A percentile compares a stretch with the other conserved stretches of the same genome.
Evolutionary conservation across 1,284 basidiomycete genomes (phyloP).

Genomic region (Agroathelia rolfsii): DNA sequence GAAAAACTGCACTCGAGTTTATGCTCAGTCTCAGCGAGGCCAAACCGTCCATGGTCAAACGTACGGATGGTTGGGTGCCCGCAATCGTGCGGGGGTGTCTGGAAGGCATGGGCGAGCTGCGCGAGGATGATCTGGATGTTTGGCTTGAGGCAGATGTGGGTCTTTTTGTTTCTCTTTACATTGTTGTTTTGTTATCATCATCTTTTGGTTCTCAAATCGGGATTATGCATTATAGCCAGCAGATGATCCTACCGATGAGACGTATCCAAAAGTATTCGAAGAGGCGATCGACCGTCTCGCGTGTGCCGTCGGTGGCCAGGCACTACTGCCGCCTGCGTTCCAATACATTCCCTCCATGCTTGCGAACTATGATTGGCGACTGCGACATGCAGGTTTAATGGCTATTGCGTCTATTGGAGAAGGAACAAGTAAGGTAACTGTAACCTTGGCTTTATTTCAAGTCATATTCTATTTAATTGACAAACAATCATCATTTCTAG

Average conservation of each 20-base stretch:
- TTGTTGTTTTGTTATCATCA: conserved; percentile 3
- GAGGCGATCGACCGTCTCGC: conserved; percentile 70
- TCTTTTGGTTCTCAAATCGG: conserved; percentile 5
- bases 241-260: conserved; percentile 60
- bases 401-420: conserved; percentile 72
- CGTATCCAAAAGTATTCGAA: conserved; percentile 66
- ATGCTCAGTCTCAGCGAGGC: conserved; percentile 71
- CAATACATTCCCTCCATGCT: conserved; percentile 74
- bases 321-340: conserved; percentile 67
- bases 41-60: conserved; percentile 54
- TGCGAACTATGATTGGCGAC: conserved; percentile 69
- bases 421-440: conserved; percentile 52
- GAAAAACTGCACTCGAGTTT: conserved; percentile 61
- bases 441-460: too few species aligned
- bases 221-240: conserved; percentile 35
- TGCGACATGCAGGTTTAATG: conserved; percentile 73
- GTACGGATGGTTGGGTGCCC: conserved; percentile 55
- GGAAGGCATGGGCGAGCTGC: conserved; percentile 73
- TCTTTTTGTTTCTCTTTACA: conserved; percentile 16
- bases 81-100: conserved; percentile 62
- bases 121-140: conserved; percentile 43
- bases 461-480: too few species aligned
- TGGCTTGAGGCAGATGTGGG: conserved; percentile 72
- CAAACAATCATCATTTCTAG: too few species aligned
- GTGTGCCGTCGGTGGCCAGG: conserved; percentile 62